Base-by-base conservation (phyloP, 228 moss, liverwort and hornwort genomes). In the Sphagnum magellanicum region DNA sequence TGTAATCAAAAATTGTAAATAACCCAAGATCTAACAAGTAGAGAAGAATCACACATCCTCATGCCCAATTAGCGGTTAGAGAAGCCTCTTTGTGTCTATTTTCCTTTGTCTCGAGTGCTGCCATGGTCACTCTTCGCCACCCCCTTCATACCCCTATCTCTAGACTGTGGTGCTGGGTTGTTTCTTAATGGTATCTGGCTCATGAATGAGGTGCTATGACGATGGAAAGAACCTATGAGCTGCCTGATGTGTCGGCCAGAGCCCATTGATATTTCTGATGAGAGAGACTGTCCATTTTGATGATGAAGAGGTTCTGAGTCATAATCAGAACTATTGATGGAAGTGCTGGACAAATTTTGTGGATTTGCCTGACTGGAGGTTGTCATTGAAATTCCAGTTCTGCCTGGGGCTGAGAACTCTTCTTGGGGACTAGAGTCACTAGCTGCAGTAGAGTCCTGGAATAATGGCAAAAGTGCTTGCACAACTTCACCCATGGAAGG, bases 201-300 rank as follows among this genome's bases (percentile, higher is more conserved):
- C 57, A 90, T 90, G 66, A 90, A 90, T 49, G 93, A 93, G 66
- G 79, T 83, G 68, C 90, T 91, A 51, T 89, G 87, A 50, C 87
- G 88, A 67, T 83, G 81, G 65, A 91, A 89, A 16, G 91, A 93
- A 58, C 80, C 83, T 16, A 85, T 84, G 16, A 82, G 79, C 67
- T 82, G 89, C 77, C 85, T 79, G 51, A 72, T 67, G 53, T 87
- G 85, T 69, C 80, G 79, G 70, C 84, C 91, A 16, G 91, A 82
- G 68, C 73, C 80, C 16, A 85, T 82, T 62, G 85, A 70, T 49
- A 77, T 77, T 10, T 89, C 89, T 50, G 93, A 90, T 52, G 93
- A 93, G 6, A 80, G 50, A 16, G 91, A 88, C 53, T 78, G 84
- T 5, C 16, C 74, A 47, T 89, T 83, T 67, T 81, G 71, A 58